Evolutionary conservation across 2,329 filamentous ascomycete species (phyloP), one percentile per base, ranked within the genome.

Genomic region (Anisogramma anomala): DNA sequence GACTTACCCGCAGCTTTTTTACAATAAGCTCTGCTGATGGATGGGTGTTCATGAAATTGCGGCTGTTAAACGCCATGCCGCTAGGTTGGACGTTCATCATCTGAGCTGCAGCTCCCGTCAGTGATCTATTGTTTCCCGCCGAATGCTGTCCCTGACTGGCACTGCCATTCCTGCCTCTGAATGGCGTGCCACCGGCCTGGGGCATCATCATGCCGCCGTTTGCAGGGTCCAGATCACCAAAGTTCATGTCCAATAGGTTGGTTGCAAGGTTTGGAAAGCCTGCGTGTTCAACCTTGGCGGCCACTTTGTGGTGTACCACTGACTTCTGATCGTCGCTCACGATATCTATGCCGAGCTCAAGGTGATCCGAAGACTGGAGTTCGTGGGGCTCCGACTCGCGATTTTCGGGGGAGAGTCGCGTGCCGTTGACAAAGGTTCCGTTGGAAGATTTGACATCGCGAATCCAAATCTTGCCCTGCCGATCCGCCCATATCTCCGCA

Each of bases 261-360:
- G 74, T 84, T 7, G 78, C 74, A 9, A 80, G 74, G 33, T 74
- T 79, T 48, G 88, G 75, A 49, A 89, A 82, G 6, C 91, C 91
- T 28, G 91, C 87, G 63, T 95, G 86, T 59, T 98, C 91, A 42
- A 98, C 87, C 58, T 93, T 93, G 42, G 91, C 88, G 15, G 89
- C 88, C 35, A 98, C 91, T 58, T 98, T 98, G 66, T 96, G 91
- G 57, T 98, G 91, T 11, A 98, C 88, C 20, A 98, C 87, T 0
- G 88, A 95, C 65, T 94, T 96, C 59, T 96, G 89, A 58, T 98
- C 91, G 60, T 98, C 91, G 61, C 86, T 94, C 38, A 98, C 89
- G 55, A 98, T 98, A 57, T 98, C 91, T 53, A 98, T 98, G 42
- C 91, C 91, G 26, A 98, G 72, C 58, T 98, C 91, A 39, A 98